These are phyloP conservation scores for Papiliotrema nemorosa DNA, from an alignment of 1,284 basidiomycete species.

Conservation along the genomic window DNA sequence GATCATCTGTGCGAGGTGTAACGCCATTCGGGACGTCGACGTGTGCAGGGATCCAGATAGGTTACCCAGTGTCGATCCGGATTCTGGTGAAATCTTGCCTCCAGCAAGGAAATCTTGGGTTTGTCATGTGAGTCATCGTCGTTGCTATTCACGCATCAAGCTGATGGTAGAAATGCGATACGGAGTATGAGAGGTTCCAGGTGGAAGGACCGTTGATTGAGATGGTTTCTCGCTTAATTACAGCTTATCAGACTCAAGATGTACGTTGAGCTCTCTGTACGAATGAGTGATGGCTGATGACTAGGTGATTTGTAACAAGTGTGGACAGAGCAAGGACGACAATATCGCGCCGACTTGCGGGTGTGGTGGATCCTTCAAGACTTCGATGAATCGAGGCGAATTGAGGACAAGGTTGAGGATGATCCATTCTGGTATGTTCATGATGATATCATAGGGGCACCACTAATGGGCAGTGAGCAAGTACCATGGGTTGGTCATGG, in stretches of 20 bases:
- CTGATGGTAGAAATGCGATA: slow-evolving; percentile 59
- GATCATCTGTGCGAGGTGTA: slow-evolving; percentile 88
- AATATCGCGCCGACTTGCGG: slow-evolving; percentile 80
- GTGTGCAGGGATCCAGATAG: slow-evolving; percentile 91
- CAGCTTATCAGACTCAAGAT: slow-evolving; percentile 83
- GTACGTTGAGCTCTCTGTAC: slow-evolving; percentile 49
- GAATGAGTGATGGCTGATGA: neutral
- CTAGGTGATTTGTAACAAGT: slow-evolving; percentile 65
- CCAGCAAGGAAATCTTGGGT: slow-evolving; percentile 48
- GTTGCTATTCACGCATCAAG: neutral
- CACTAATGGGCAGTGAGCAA: neutral
- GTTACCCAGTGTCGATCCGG: slow-evolving; percentile 54
- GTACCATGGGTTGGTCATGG: neutral
- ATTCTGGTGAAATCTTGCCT: slow-evolving; percentile 37
- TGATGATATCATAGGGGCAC: neutral
- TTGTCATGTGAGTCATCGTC: slow-evolving; percentile 41
- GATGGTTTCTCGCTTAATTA: slow-evolving; percentile 66
- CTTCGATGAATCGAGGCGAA: slow-evolving; percentile 68
- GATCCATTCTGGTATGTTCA: slow-evolving; percentile 56
- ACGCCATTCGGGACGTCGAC: slow-evolving; percentile 84
- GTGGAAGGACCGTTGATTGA: slow-evolving; percentile 86
- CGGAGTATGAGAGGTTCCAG: slow-evolving; percentile 77
- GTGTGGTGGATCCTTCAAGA: slow-evolving; percentile 79
- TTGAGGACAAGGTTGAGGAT: slow-evolving; percentile 66
- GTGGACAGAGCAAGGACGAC: slow-evolving; percentile 80